A percentile compares a stretch with the other conserved stretches of the same genome.
phyloP scores from a whole-genome alignment of 2,329 filamentous ascomycete genomes.

The Ophiosphaerella herpotricha region DNA sequence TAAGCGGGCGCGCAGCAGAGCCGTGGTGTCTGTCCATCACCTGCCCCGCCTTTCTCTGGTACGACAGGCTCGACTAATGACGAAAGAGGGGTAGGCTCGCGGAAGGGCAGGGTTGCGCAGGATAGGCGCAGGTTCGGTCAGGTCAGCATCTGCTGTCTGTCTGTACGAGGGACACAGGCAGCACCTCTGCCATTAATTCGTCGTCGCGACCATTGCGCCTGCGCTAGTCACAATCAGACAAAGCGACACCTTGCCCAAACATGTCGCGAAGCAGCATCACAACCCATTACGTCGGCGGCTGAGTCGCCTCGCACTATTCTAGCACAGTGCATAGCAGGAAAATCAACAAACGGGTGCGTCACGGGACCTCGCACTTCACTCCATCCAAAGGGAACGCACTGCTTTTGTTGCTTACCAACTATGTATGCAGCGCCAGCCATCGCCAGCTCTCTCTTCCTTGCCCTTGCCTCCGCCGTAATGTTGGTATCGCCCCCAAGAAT shows the following conservation, averaged over 20 bases:
- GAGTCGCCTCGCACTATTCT: conserved; percentile 4
- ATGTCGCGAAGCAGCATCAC: conserved; percentile 11
- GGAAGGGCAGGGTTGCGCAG: neutral
- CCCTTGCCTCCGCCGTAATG: conserved; percentile 6
- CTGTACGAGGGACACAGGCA: neutral
- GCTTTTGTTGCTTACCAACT: conserved; percentile 34
- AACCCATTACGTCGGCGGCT: conserved; percentile 25
- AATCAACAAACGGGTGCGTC: too few relatives aligned
- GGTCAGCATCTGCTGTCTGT: neutral
- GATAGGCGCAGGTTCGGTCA: too few relatives aligned
- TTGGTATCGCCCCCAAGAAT: conserved; percentile 15
- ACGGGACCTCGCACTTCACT: too few relatives aligned
- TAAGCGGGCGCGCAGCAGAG: conserved; percentile 2
- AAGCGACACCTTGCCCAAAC: conserved; percentile 9
- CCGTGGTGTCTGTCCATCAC: conserved; percentile 1
- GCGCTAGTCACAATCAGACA: conserved; percentile 16
- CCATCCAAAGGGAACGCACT: conserved; percentile 20
- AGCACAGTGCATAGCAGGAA: too few relatives aligned
- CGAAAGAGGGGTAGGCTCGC: conserved; percentile 4
- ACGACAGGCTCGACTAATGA: conserved; percentile 2
- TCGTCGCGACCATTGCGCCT: neutral
- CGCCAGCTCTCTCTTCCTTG: conserved; percentile 8
- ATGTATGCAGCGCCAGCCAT: conserved; percentile 23
- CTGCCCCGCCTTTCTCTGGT: conserved; percentile 7
- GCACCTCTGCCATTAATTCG: too few relatives aligned